Percentiles rank a stretch among this genome's conserved stretches.
Evolutionary conservation across 1,139 yeast species (phyloP).

Genomic region (Candida sojae): DNA sequence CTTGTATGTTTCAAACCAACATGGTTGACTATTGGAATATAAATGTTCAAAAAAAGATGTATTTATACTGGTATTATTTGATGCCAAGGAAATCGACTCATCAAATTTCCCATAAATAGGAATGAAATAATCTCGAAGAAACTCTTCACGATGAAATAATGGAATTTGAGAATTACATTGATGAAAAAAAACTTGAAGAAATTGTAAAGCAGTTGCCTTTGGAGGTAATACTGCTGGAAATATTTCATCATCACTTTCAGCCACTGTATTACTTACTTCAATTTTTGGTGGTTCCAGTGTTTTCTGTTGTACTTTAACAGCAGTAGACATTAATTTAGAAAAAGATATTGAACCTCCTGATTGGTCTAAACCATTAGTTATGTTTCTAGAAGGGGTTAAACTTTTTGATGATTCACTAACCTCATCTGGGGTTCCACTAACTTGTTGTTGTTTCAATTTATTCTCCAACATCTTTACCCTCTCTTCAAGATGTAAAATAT

Average conservation of each 20-base stretch:
- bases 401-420: not conserved
- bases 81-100: conserved; percentile 55
- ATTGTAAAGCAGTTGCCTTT: conserved; percentile 66
- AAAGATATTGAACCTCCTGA: conserved; percentile 47
- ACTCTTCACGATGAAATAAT: conserved; percentile 76
- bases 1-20: conserved; percentile 12
- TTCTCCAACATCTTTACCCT: conserved; percentile 57
- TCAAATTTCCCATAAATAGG: conserved; percentile 79
- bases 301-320: conserved; percentile 58
- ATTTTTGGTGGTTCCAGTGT: conserved; percentile 5
- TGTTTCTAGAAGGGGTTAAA: not conserved
- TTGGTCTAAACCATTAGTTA: not conserved
- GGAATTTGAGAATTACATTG: conserved; percentile 85
- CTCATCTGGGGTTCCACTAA: not conserved
- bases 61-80: conserved; percentile 58
- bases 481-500: conserved; percentile 72
- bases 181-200: conserved; percentile 69
- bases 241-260: conserved; percentile 11
- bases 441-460: conserved; percentile 44
- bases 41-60: conserved; percentile 11
- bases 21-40: conserved; percentile 3
- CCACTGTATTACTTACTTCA: not conserved
- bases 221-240: conserved; percentile 65
- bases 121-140: conserved; percentile 62
- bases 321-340: conserved; percentile 74